Evolutionary conservation across 805 yeast species (phyloP), one percentile per base, ranked within the genome.

Genomic region (Saturnispora hagleri): DNA sequence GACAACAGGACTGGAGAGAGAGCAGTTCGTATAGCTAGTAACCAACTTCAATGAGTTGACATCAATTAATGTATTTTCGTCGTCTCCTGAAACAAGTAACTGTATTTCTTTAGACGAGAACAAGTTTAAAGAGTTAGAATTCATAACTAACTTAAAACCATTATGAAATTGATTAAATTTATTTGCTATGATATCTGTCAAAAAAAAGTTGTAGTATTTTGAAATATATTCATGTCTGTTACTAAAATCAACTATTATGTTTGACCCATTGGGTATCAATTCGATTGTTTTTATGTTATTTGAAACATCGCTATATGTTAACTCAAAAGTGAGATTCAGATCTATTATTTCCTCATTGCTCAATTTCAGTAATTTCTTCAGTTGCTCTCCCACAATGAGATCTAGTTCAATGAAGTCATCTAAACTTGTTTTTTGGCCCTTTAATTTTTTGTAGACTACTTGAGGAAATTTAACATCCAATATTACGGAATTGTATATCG

Each of bases 401-500:
- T 77, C 82, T 24, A 90, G 63, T 57, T 82, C 81, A 43, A 67
- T 63, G 56, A 80, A 84, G 63, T 93, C 98, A 3, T 76, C 76
- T 46, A 87, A 67, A 0, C 73, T 73, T 27, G 81, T 68, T 5
- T 76, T 77, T 48, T 76, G 71, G 3, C 73, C 74, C 58, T 88
- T 70, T 40, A 91, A 68, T 54, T 86, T 77, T 67, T 89, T 90
- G 68, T 86, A 93, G 38, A 89, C 66, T 0, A 86, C 86, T 34
- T 71, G 69, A 0, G 98, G 97, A 51, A 91, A 80, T 44, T 77
- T 77, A 51, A 91, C 70, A 63, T 89, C 96, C 45, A 91, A 69
- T 47, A 90, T 89, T 0, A 89, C 84, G 0, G 97, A 86, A 66
- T 91, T 93, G 66, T 87, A 89, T 34, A 93, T 82, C 0, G 98